phyloP scores from a whole-genome alignment of 83 land plant species.

The Picea abies region DNA sequence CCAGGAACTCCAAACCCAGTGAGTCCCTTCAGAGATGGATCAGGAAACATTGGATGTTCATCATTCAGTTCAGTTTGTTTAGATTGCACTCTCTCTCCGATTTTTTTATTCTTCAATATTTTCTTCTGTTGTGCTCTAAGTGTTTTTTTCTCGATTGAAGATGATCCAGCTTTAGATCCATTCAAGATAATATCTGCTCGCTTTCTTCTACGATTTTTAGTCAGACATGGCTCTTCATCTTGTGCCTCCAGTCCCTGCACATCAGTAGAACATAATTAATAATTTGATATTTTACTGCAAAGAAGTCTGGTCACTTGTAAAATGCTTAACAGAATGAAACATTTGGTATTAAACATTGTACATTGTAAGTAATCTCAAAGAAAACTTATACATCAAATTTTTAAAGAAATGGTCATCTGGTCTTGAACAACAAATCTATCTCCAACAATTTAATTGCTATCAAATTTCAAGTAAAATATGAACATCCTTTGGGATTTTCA shows the following conservation, averaged over 20 bases:
- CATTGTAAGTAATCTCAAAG: too few species aligned
- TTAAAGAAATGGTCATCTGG: too few species aligned
- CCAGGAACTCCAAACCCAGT: slow-evolving; percentile 38
- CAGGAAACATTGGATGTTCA: background rate
- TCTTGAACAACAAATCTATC: too few species aligned
- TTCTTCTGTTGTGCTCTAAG: background rate
- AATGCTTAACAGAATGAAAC: too few species aligned
- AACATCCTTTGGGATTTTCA: too few species aligned
- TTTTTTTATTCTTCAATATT: background rate
- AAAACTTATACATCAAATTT: too few species aligned
- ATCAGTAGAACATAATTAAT: background rate
- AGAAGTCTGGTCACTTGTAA: too few species aligned
- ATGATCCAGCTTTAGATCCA: too few species aligned
- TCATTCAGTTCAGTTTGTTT: background rate
- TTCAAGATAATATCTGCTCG: background rate
- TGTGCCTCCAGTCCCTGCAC: background rate
- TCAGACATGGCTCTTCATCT: background rate
- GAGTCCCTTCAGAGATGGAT: background rate
- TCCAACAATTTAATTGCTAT: too few species aligned
- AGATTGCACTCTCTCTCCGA: background rate
- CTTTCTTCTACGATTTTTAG: background rate
- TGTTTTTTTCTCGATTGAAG: background rate
- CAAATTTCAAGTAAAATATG: too few species aligned
- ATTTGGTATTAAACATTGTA: too few species aligned
- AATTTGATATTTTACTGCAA: background rate